A percentile compares a stretch with the other conserved stretches of the same genome.
Conservation (phyloP, 2,329 filamentous ascomycete species). For the Fusarium chlamydosporum region DNA sequence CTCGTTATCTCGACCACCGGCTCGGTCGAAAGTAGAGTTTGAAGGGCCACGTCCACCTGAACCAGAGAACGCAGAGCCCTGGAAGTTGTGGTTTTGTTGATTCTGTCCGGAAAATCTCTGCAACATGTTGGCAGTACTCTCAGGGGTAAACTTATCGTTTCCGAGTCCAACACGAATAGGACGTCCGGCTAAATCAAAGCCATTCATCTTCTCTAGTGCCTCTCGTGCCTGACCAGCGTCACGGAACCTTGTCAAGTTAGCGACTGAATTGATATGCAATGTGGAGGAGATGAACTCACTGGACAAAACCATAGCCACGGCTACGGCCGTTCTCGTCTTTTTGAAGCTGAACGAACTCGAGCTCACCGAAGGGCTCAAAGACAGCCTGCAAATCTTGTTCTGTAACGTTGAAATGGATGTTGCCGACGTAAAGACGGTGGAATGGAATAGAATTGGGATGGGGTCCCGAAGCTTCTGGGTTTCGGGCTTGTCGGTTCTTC, state of each 20-base stretch:
- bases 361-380: conserved; percentile 96
- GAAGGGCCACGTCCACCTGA: conserved; percentile 88
- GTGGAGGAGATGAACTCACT: conserved; percentile 74
- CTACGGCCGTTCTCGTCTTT: conserved; percentile 94
- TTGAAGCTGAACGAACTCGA: conserved; percentile 97
- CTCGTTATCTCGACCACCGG: conserved; percentile 88
- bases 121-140: conserved; percentile 92
- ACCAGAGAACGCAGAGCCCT: conserved; percentile 93
- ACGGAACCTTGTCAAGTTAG: conserved; percentile 77
- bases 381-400: conserved; percentile 96
- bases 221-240: conserved; percentile 93
- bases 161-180: conserved; percentile 98
- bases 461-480: conserved; percentile 75
- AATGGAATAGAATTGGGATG: conserved; percentile 91
- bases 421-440: conserved; percentile 98
- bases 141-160: conserved; percentile 99
- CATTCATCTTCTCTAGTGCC: conserved; percentile 98
- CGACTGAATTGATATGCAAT: conserved; percentile 8
- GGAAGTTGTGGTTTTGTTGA: conserved; percentile 75
- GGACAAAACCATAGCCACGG: conserved; percentile 97
- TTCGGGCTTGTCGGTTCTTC: conserved; percentile 97
- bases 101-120: conserved; percentile 87
- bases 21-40: conserved; percentile 90
- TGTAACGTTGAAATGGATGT: conserved; percentile 99
- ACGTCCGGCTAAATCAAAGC: conserved; percentile 96